Base-by-base conservation (phyloP, 164 flowering plant species). In the Magnolia changhungtana region DNA sequence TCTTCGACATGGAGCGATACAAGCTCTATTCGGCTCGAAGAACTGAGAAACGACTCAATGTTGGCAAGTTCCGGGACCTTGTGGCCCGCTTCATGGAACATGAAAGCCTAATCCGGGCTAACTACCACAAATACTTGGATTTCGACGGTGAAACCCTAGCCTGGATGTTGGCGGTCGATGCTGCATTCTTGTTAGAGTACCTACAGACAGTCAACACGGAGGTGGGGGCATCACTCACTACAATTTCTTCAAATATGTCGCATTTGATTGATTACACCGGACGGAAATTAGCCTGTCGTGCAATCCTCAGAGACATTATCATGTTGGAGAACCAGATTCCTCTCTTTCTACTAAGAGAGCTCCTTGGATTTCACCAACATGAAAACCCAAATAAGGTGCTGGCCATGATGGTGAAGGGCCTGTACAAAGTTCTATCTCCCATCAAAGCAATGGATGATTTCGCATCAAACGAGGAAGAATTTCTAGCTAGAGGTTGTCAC, bases 391-490 rank as follows among this genome's bases (percentile, higher is more conserved):
- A 84, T 19, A 80, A 78, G 0, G 0, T 70, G 63, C 51, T 89
- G 29, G 10, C 20, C 18, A 51, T 59, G 0, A 86, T 86, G 84
- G 29, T 88, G 50, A 71, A 51, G 51, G 87, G 84, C 1, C 67
- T 87, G 0, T 81, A 83, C 24, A 80, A 71, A 52, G 86, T 77
- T 66, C 51, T 87, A 16, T 82, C 78, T 0, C 92, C 90, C 2
- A 75, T 89, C 45, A 74, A 76, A 58, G 23, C 74, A 16, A 27
- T 18, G 5, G 74, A 66, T 2, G 72, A 72, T 1, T 24, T 29
- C 50, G 31, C 77, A 16, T 3, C 6, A 37, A 7, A 61, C 21
- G 55, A 45, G 3, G 69, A 73, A 3, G 4, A 50, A 0, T 5
- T 20, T 21, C 29, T 23, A 8, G 11, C 13, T 67, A 31, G 72